These are phyloP conservation scores for Exutisphaerella laricina DNA, from an alignment of 2,329 filamentous ascomycete species.

Conservation along the genomic window DNA sequence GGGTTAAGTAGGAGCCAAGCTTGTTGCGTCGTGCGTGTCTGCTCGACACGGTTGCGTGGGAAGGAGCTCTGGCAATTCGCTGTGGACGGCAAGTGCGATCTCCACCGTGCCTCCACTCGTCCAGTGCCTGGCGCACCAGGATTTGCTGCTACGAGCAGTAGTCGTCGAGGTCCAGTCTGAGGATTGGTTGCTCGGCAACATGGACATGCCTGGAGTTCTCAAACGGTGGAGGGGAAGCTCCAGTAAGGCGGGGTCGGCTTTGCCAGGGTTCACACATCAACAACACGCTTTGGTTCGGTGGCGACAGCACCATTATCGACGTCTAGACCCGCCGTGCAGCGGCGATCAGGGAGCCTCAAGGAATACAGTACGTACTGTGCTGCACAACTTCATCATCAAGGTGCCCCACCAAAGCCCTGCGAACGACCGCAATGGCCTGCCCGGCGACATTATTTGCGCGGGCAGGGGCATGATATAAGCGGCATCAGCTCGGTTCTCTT, in stretches of 20 bases:
- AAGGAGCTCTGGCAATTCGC: slow-evolving; percentile 16
- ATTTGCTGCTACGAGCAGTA: slow-evolving; percentile 9
- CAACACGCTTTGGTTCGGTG: background rate
- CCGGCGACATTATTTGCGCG: background rate
- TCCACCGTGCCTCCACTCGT: slow-evolving; percentile 22
- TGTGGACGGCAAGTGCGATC: slow-evolving; percentile 9
- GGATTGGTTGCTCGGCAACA: slow-evolving; percentile 11
- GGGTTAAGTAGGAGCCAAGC: slow-evolving; percentile 20
- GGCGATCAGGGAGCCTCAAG: background rate
- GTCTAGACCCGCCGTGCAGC: background rate
- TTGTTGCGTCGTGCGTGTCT: slow-evolving; percentile 4
- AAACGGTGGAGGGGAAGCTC: too few species aligned
- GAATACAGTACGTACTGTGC: background rate
- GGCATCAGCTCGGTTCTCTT: background rate
- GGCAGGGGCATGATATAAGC: background rate
- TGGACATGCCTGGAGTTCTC: background rate
- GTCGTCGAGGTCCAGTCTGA: background rate
- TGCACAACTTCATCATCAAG: slow-evolving; percentile 2
- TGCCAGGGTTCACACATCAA: too few species aligned
- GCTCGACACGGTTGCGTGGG: slow-evolving; percentile 1
- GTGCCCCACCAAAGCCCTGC: background rate
- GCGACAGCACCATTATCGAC: background rate
- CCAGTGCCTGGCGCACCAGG: slow-evolving; percentile 23
- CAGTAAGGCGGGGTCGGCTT: too few species aligned
- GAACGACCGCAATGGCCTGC: background rate